Conservation (phyloP, 2,329 filamentous ascomycete species). For the Chlorencoelia australis region DNA sequence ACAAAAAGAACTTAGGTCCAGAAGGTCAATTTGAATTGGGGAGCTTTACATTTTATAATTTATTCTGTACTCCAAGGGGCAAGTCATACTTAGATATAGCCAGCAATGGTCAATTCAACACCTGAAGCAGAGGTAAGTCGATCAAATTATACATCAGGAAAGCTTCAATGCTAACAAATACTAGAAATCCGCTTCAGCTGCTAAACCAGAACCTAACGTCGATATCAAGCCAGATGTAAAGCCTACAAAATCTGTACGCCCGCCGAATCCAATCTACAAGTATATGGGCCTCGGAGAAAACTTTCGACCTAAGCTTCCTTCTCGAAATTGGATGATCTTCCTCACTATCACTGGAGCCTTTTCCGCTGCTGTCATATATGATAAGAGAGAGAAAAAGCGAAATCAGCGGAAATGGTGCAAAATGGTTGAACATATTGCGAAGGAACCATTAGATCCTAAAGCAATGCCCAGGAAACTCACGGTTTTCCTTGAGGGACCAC, state of each 20-base stretch:
- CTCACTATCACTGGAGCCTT: conserved; percentile 69
- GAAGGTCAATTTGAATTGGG: no score
- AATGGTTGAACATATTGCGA: conserved; percentile 73
- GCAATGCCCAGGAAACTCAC: conserved; percentile 76
- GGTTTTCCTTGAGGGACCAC: conserved; percentile 76
- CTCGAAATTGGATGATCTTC: conserved; percentile 97
- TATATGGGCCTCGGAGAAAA: conserved; percentile 74
- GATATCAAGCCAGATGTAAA: conserved; percentile 26
- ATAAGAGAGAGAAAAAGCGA: conserved; percentile 80
- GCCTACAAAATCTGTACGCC: conserved; percentile 34
- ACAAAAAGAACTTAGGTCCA: no score
- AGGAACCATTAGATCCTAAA: conserved; percentile 60
- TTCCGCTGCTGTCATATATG: conserved; percentile 75
- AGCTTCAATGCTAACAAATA: conserved; percentile 4
- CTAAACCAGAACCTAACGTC: conserved; percentile 29
- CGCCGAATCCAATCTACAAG: conserved; percentile 61
- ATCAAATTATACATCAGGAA: not conserved
- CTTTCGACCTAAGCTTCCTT: conserved; percentile 75
- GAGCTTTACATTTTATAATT: no score
- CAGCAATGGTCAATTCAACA: no score
- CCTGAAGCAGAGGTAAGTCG: conserved; percentile 14
- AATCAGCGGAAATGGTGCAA: conserved; percentile 80
- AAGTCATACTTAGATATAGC: no score
- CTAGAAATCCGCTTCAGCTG: conserved; percentile 25
- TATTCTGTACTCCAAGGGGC: no score